These are phyloP conservation scores for Scutellaria minor DNA, from an alignment of 257 asterid species.

Conservation along the genomic window DNA sequence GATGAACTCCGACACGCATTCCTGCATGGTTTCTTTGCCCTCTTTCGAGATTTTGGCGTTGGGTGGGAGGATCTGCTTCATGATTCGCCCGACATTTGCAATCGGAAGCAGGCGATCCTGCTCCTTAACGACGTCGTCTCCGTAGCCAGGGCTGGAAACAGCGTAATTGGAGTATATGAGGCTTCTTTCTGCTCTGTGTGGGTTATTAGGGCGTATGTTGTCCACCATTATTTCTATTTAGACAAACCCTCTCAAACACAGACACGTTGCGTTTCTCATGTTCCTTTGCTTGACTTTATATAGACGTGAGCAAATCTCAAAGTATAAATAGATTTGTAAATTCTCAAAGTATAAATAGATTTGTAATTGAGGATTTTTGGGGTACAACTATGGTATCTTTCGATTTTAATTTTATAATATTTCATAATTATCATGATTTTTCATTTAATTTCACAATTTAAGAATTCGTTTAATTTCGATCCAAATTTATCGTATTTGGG, in stretches of 20 bases:
- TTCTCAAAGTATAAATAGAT: no score
- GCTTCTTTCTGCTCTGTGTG: not conserved
- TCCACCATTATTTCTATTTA: slow-evolving; percentile 40
- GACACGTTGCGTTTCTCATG: slow-evolving; percentile 42
- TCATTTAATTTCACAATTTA: no score
- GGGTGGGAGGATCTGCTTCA: slow-evolving; percentile 65
- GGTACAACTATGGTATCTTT: no score
- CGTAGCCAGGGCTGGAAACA: not conserved
- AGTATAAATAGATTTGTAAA: no score
- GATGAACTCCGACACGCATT: slow-evolving; percentile 64
- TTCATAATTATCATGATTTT: no score
- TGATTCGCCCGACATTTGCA: slow-evolving; percentile 60
- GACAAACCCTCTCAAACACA: slow-evolving; percentile 40
- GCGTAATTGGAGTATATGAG: not conserved
- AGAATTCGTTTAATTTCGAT: no score
- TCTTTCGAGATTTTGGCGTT: slow-evolving; percentile 63
- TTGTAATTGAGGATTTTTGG: no score
- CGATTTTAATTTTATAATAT: no score
- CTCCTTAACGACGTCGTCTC: slow-evolving; percentile 37
- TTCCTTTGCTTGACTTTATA: slow-evolving; percentile 32
- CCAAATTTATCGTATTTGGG: no score
- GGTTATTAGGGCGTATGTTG: slow-evolving; percentile 28
- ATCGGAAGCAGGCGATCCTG: slow-evolving; percentile 62
- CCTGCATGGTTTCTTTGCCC: slow-evolving; percentile 64
- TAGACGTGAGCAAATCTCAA: slow-evolving; percentile 5